Conservation (phyloP, 805 yeast genomes). For the Wickerhamiella sergipiensis region DNA sequence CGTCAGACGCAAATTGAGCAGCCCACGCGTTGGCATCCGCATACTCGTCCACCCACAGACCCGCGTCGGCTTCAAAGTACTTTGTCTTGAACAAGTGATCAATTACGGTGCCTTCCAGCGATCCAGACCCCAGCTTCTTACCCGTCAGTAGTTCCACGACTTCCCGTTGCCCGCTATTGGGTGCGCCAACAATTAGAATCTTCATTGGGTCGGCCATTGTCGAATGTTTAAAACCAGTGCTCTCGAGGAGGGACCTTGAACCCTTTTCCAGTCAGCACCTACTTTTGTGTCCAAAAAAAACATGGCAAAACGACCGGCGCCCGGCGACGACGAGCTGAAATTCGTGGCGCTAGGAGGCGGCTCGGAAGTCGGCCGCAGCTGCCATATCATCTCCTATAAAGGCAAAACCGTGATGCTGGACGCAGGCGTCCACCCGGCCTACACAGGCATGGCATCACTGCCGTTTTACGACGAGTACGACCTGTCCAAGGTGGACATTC, state of each 20-base stretch:
- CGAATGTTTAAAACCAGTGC: slow-evolving; percentile 9
- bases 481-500: slow-evolving; percentile 68
- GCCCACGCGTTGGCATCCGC: slow-evolving; percentile 21
- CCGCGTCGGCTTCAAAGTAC: slow-evolving; percentile 25
- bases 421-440: slow-evolving; percentile 97
- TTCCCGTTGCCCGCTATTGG: slow-evolving; percentile 24
- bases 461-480: slow-evolving; percentile 97
- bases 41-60: slow-evolving; percentile 26
- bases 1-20: slow-evolving; percentile 20
- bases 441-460: slow-evolving; percentile 73
- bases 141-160: slow-evolving; percentile 23
- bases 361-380: slow-evolving; percentile 92
- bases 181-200: slow-evolving; percentile 24
- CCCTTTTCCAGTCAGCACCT: background rate
- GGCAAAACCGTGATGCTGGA: slow-evolving; percentile 94
- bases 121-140: slow-evolving; percentile 9
- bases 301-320: slow-evolving; percentile 18
- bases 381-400: slow-evolving; percentile 82
- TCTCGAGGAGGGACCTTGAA: background rate
- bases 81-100: slow-evolving; percentile 18
- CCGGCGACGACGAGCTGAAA: slow-evolving; percentile 32
- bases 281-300: background rate
- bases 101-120: slow-evolving; percentile 19
- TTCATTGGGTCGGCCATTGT: slow-evolving; percentile 17
- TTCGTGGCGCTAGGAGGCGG: slow-evolving; percentile 96